Conservation (phyloP, 306 rosid species). For the Albizia julibrissin region DNA sequence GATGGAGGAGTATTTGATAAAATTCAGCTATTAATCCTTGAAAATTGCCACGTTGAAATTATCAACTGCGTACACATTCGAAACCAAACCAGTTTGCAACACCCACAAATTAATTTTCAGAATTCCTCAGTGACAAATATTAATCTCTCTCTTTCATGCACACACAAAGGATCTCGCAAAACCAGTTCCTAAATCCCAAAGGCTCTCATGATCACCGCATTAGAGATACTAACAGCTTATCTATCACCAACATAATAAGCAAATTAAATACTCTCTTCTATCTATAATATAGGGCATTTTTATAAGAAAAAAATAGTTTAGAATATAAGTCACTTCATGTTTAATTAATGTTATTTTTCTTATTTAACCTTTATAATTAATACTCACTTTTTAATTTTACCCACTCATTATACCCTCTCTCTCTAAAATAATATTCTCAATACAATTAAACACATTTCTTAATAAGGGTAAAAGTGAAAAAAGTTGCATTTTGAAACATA, state of each 20-base stretch:
- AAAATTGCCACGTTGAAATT: slow-evolving; percentile 1
- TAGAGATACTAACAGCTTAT: background rate
- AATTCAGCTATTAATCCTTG: slow-evolving; percentile 28
- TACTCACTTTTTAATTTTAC: no score
- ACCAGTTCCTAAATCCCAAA: background rate
- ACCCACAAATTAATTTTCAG: background rate
- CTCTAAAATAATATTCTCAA: no score
- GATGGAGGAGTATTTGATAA: background rate
- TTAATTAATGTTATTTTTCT: no score
- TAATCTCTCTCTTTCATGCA: background rate
- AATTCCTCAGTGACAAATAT: background rate
- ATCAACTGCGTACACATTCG: background rate
- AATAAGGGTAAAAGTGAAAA: no score
- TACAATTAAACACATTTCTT: no score
- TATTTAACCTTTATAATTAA: no score
- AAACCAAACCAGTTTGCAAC: background rate
- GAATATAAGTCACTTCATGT: no score
- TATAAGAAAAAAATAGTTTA: no score
- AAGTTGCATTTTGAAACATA: no score
- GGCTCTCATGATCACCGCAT: background rate
- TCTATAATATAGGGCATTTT: no score
- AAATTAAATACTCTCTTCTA: no score
- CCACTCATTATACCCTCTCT: no score
- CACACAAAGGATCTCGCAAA: background rate
- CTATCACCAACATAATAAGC: background rate